Percentiles rank a stretch among this genome's conserved stretches.
These are phyloP conservation scores for Tetrastigma voinierianum DNA, from an alignment of 164 flowering plant genomes.

Conservation along the genomic window DNA sequence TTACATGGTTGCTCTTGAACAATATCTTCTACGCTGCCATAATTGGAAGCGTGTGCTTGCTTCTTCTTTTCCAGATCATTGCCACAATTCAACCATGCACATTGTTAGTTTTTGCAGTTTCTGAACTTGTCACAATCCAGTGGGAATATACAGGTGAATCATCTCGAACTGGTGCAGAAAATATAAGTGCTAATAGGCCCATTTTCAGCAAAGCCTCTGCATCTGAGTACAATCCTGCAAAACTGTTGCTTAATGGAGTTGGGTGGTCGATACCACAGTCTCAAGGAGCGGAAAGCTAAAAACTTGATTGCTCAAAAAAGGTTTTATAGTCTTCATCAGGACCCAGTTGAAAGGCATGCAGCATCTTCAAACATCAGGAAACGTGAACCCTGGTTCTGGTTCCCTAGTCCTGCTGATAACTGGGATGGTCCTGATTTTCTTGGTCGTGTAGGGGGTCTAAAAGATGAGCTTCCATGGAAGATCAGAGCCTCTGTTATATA, in stretches of 20 bases:
- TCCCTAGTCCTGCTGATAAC: slow-evolving; percentile 64
- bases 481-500: slow-evolving; percentile 74
- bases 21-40: slow-evolving; percentile 69
- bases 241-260: slow-evolving; percentile 79
- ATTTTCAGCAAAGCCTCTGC: slow-evolving; percentile 32
- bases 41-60: slow-evolving; percentile 78
- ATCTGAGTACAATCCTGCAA: slow-evolving; percentile 69
- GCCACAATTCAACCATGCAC: neutral
- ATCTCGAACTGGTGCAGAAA: slow-evolving; percentile 45
- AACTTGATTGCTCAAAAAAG: slow-evolving; percentile 45
- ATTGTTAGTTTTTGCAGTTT: slow-evolving; percentile 9
- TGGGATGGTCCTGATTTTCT: slow-evolving; percentile 80
- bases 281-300: slow-evolving; percentile 62
- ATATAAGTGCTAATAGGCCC: slow-evolving; percentile 38
- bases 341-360: slow-evolving; percentile 26
- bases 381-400: slow-evolving; percentile 93
- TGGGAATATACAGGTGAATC: slow-evolving; percentile 79
- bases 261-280: slow-evolving; percentile 96
- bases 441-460: slow-evolving; percentile 67
- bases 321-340: slow-evolving; percentile 27
- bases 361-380: slow-evolving; percentile 32
- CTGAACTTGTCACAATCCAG: slow-evolving; percentile 55
- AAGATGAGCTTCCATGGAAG: slow-evolving; percentile 95
- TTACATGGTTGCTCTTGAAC: slow-evolving; percentile 97
- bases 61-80: neutral